Evolutionary conservation across 2,329 filamentous ascomycete species (phyloP).

Genomic region (Botrytis aclada): DNA sequence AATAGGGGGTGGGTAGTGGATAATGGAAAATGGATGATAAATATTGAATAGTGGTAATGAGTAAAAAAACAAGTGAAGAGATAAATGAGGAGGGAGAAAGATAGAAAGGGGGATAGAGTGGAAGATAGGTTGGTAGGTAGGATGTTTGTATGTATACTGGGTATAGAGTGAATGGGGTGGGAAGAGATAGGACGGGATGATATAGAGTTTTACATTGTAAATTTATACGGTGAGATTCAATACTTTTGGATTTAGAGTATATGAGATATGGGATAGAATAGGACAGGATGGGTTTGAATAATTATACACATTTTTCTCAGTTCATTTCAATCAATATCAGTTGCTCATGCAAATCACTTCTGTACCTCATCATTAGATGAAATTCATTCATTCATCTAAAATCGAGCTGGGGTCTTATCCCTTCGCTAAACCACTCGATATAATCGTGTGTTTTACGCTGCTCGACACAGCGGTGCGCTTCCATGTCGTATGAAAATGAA

Average conservation of each 20-base stretch:
- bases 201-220: neutral
- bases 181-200: neutral
- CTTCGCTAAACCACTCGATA: slow-evolving; percentile 4
- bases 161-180: neutral
- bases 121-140: neutral
- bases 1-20: too few relatives aligned
- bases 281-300: neutral
- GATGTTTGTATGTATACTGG: neutral
- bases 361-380: neutral
- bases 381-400: neutral
- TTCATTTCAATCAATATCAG: neutral
- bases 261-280: neutral
- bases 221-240: too few relatives aligned
- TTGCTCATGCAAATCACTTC: neutral
- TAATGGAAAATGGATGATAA: too few relatives aligned
- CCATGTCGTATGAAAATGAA: neutral
- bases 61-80: too few relatives aligned
- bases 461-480: neutral
- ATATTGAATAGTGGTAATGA: too few relatives aligned
- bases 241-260: fast-evolving
- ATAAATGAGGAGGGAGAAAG: too few relatives aligned
- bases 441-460: neutral
- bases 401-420: neutral
- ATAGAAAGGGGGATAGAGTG: too few relatives aligned
- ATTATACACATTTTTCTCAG: neutral